Base-by-base conservation (phyloP, 2,329 filamentous ascomycete genomes). In the Rhytidhysteron rufulum region DNA sequence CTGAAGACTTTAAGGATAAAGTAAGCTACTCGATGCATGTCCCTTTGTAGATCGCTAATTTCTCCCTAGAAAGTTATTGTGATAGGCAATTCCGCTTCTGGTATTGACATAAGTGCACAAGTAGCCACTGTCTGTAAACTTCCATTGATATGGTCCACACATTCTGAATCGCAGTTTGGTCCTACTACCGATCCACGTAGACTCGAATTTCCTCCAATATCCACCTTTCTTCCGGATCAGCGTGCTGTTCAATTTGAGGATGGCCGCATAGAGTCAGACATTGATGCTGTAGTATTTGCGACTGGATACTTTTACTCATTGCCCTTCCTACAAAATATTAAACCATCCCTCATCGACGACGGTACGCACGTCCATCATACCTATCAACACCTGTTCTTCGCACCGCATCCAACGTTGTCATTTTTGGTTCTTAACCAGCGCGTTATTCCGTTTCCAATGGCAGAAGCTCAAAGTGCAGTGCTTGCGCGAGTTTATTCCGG, bases 291-390 rank as follows among this genome's bases (percentile, higher is more conserved):
- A 5, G 61, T 97, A 20, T 96, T 91, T 64, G 90, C 87, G 61
- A 96, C 91, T 0, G 91, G 91, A 0, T 97, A 94, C 55, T 78
- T 95, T 41, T 95, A 87, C 66, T 82, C 83, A 4, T 86, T 85
- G 42, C 88, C 89, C 0, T 96, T 95, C 56, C 60, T 83, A 0
- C 53, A 74, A 3, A 41, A 86, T 3, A 56, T 79, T 3, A 39
- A 63, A 1, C 74, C 80, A 0, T 71, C 78, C 0, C 59, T 88
- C 2, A 74, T 90, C 40, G 82, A 78, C 0, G 77, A 81, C 40
- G 90, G 90, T 1, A 77, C 75, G 24, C 77, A 85, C 20, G 82
- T 90, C 1, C 72, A 82, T 45, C 80, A 84, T 24, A 67, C 90
- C 3, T 95, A 89, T 61, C 74, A 88, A 49, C 88, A 97, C 53